phyloP scores from a whole-genome alignment of 345 rosid genomes.

The Populus pruinosa region DNA sequence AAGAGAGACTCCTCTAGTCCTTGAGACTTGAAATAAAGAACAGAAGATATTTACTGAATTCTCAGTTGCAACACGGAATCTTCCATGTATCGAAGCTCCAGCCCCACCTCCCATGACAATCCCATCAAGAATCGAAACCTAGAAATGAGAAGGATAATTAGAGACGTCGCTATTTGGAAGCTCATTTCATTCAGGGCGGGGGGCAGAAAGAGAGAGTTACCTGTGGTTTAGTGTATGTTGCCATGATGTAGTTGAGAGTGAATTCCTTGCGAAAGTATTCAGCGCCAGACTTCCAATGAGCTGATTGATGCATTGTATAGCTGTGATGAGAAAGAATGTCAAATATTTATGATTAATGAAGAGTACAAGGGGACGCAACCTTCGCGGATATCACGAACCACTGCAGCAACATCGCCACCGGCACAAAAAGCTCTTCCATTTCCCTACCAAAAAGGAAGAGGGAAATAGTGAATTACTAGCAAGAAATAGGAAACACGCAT shows the following conservation, averaged over 20 bases:
- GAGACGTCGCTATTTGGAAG: too few relatives aligned
- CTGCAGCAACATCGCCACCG: constrained; percentile 74
- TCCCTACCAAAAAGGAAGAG: constrained; percentile 33
- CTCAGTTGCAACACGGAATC: constrained; percentile 77
- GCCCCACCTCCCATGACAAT: constrained; percentile 89
- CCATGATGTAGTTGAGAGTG: constrained; percentile 60
- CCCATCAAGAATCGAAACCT: constrained; percentile 80
- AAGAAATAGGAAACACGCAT: neutral
- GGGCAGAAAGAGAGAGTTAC: constrained; percentile 19
- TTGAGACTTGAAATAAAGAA: constrained; percentile 8
- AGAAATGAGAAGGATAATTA: too few relatives aligned
- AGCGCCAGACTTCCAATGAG: constrained; percentile 56
- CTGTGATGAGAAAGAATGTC: neutral
- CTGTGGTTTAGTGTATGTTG: constrained; percentile 69
- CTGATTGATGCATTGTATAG: constrained; percentile 35
- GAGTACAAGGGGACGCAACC: constrained; percentile 26
- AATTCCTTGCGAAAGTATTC: constrained; percentile 46
- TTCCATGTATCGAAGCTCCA: constrained; percentile 72
- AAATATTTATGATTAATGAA: neutral
- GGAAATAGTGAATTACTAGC: neutral
- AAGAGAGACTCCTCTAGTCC: neutral
- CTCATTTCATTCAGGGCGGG: neutral
- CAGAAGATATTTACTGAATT: constrained; percentile 45
- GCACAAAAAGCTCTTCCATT: constrained; percentile 78
- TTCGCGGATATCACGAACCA: constrained; percentile 39